Evolutionary conservation across 23 red algal species (phyloP), one percentile per base, ranked within the genome.

Genomic region (Gracilaria domingensis): DNA sequence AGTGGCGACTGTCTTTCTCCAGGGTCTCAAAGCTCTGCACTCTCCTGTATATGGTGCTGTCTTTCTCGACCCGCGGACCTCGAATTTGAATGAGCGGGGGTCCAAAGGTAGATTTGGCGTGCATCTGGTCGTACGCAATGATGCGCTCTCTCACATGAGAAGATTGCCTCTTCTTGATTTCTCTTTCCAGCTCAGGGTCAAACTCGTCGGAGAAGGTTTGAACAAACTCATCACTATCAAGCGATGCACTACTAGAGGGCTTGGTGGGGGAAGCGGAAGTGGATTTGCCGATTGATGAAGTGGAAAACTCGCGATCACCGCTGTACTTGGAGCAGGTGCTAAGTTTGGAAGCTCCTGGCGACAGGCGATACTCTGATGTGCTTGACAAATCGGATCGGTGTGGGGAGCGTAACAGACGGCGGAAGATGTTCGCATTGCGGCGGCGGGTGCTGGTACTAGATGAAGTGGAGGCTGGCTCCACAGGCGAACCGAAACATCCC

Each of bases 261-360:
- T 77, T 77, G 20, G 72, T 77, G 23, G 72, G 72, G 3, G 72
- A 77, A 25, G 72, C 30, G 42, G 72, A 50, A 13, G 4, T 77
- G 38, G 72, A 77, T 51, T 77, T 77, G 72, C 40, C 30, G 21
- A 40, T 51, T 77, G 72, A 77, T 25, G 72, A 77, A 32, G 72
- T 28, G 72, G 72, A 77, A 25, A 51, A 30, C n/a, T 49, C 40
- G 20, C 72, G 72, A 51, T 77, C 72, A 34, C 40, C 72, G 39
- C 42, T 50, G 72, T 77, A 77, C 45, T 51, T 77, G 1, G 72
- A 77, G 34, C 72, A 49, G 13, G 35, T 77, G 38, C n/a, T 49
- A 4, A 48, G 72, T 32, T 77, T 77, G 5, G 38, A 48, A 49
- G 72, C 26, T 12, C 42, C 42, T 25, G 26, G 39, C 39, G 72